These are phyloP conservation scores for Kingdonia uniflora DNA, from an alignment of 164 flowering plant species.

Conservation along the genomic window DNA sequence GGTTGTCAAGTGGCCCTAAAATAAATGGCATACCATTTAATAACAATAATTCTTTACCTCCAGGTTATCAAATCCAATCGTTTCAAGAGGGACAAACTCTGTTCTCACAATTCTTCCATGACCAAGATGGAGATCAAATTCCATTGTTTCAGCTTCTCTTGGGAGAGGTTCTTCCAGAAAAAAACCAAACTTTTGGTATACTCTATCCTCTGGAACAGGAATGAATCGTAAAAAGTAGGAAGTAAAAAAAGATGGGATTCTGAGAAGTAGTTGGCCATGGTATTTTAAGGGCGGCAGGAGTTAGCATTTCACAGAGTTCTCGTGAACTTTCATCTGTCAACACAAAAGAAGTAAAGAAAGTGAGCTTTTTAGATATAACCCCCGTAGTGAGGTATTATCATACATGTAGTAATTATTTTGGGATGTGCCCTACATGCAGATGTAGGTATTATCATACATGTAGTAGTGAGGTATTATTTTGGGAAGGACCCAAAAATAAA, in stretches of 20 bases:
- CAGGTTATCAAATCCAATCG: conserved; percentile 31
- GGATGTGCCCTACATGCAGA: neutral
- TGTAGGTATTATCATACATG: no score
- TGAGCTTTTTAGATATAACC: neutral
- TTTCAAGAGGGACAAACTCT: conserved; percentile 47
- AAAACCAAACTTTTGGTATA: conserved; percentile 65
- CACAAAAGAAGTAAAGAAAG: conserved; percentile 5
- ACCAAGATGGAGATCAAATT: conserved; percentile 72
- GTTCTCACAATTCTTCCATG: conserved; percentile 73
- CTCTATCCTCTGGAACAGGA: conserved; percentile 70
- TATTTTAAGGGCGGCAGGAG: conserved; percentile 53
- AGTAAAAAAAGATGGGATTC: conserved; percentile 25
- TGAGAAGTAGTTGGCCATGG: conserved; percentile 35
- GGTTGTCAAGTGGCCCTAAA: no score
- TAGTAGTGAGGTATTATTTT: no score
- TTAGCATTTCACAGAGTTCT: conserved; percentile 77
- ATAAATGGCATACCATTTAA: no score
- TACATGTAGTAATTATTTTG: no score
- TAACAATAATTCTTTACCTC: conserved; percentile 35
- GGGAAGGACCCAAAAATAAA: no score
- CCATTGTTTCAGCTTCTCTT: conserved; percentile 61
- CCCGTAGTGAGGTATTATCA: no score
- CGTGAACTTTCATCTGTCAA: conserved; percentile 47
- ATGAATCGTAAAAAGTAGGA: conserved; percentile 45
- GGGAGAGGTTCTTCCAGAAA: conserved; percentile 69